phyloP scores from a whole-genome alignment of 495 filamentous ascomycete species.

The Neurospora terricola region DNA sequence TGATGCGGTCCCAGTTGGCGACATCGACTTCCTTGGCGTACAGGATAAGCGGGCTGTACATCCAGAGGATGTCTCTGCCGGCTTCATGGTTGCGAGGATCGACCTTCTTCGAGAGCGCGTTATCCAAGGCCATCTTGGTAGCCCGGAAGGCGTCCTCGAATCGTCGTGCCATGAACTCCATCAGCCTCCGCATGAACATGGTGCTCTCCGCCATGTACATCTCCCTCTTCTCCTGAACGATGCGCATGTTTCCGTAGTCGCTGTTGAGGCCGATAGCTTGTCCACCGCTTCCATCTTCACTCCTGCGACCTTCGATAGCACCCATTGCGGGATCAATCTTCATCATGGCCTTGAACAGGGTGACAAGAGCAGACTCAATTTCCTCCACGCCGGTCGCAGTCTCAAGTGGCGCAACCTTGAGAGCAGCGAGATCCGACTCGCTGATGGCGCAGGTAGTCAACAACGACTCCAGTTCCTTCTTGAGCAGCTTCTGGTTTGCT shows the following conservation, averaged over 20 bases:
- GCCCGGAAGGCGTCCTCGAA: constrained; percentile 67
- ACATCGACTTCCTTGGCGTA: constrained; percentile 77
- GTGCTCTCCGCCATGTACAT: constrained; percentile 64
- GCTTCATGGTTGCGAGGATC: constrained; percentile 44
- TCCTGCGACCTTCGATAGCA: constrained; percentile 40
- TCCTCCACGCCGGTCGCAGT: constrained; percentile 58
- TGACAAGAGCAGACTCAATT: constrained; percentile 67
- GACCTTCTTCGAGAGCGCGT: constrained; percentile 41
- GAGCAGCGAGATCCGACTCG: constrained; percentile 55
- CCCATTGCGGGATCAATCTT: constrained; percentile 80
- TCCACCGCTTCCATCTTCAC: constrained; percentile 39
- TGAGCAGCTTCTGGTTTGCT: constrained; percentile 90
- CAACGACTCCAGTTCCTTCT: constrained; percentile 72
- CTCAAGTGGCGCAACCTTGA: constrained; percentile 66
- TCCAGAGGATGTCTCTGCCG: constrained; percentile 55
- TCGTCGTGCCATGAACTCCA: constrained; percentile 67
- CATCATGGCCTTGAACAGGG: constrained; percentile 84
- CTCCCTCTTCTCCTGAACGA: constrained; percentile 86
- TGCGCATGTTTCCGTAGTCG: constrained; percentile 83
- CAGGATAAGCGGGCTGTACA: constrained; percentile 72
- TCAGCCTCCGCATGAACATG: constrained; percentile 65
- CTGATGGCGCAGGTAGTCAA: constrained; percentile 84
- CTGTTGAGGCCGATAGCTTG: constrained; percentile 52
- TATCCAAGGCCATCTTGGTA: constrained; percentile 47
- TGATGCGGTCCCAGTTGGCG: constrained; percentile 66